These are phyloP conservation scores for Stentor coeruleus DNA, from an alignment of 73 alveolate species.

Conservation along the genomic window DNA sequence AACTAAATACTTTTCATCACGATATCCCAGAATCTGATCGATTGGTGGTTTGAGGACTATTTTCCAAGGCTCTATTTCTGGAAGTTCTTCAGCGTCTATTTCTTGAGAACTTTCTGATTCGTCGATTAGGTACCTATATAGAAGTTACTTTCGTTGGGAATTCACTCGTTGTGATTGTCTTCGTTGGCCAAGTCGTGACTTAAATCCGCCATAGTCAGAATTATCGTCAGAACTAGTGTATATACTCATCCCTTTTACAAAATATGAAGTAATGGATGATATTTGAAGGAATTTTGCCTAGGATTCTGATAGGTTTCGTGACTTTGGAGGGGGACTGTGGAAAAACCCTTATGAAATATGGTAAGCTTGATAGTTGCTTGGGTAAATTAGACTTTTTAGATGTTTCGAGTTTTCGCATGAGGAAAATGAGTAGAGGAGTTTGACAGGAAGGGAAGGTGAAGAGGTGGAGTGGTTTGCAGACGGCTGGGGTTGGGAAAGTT, in stretches of 20 bases:
- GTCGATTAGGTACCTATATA: neutral
- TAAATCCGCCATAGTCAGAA: conserved; percentile 28
- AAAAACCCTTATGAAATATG: too few relatives aligned
- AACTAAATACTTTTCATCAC: conserved; percentile 31
- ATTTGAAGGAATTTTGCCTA: too few relatives aligned
- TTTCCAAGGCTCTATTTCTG: conserved; percentile 8
- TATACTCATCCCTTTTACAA: conserved; percentile 23
- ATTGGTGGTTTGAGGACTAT: conserved; percentile 30
- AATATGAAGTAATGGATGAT: conserved; percentile 25
- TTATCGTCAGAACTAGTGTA: conserved; percentile 27
- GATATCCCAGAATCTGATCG: conserved; percentile 17
- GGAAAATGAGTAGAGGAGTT: too few relatives aligned
- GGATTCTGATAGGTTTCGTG: too few relatives aligned
- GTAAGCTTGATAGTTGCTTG: too few relatives aligned
- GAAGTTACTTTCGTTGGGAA: neutral
- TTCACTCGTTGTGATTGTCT: neutral
- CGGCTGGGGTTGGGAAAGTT: too few relatives aligned
- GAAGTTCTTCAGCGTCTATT: neutral
- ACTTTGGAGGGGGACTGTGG: too few relatives aligned
- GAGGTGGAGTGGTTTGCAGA: too few relatives aligned
- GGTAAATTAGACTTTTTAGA: too few relatives aligned
- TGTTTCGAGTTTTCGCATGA: too few relatives aligned
- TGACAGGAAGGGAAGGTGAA: too few relatives aligned
- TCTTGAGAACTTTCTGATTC: conserved; percentile 19
- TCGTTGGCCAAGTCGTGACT: neutral